Conservation (phyloP, 1,284 basidiomycete species). For the Heliocybe sulcata region DNA sequence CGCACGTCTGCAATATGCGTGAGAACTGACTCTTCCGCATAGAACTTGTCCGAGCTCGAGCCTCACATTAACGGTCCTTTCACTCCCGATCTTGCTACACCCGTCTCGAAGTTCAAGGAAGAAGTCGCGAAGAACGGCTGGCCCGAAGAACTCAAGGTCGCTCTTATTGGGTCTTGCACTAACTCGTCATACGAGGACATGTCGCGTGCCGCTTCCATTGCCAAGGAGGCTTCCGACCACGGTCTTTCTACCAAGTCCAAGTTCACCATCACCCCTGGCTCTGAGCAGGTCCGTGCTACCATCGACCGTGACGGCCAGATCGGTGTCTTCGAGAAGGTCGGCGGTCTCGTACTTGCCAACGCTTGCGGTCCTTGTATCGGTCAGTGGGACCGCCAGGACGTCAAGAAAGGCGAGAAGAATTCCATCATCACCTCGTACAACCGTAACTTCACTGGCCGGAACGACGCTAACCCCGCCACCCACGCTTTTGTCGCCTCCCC, state of each 20-base stretch:
- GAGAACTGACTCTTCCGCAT: not conserved
- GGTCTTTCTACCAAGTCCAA: slow-evolving; percentile 88
- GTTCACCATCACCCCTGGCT: slow-evolving; percentile 98
- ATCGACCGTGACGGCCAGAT: slow-evolving; percentile 97
- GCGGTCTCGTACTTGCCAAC: slow-evolving; percentile 94
- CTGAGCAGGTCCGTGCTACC: slow-evolving; percentile 97
- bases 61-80: slow-evolving; percentile 99
- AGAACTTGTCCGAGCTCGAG: slow-evolving; percentile 95
- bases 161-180: slow-evolving; percentile 98
- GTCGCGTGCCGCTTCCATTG: slow-evolving; percentile 95
- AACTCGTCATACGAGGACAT: slow-evolving; percentile 99
- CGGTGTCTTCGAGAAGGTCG: slow-evolving; percentile 78
- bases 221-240: slow-evolving; percentile 80
- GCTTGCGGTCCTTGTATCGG: slow-evolving; percentile 99
- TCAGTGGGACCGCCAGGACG: slow-evolving; percentile 97
- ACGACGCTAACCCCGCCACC: slow-evolving; percentile 98
- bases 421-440: slow-evolving; percentile 98
- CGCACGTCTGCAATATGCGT: slow-evolving; percentile 1
- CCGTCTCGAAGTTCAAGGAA: slow-evolving; percentile 91
- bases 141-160: slow-evolving; percentile 96
- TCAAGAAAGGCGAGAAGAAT: slow-evolving; percentile 96
- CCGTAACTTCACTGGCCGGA: slow-evolving; percentile 99
- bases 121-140: slow-evolving; percentile 95
- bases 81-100: slow-evolving; percentile 93
- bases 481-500: slow-evolving; percentile 99